Conservation (phyloP, 2,329 filamentous ascomycete genomes). For the Coleophoma cylindrospora region DNA sequence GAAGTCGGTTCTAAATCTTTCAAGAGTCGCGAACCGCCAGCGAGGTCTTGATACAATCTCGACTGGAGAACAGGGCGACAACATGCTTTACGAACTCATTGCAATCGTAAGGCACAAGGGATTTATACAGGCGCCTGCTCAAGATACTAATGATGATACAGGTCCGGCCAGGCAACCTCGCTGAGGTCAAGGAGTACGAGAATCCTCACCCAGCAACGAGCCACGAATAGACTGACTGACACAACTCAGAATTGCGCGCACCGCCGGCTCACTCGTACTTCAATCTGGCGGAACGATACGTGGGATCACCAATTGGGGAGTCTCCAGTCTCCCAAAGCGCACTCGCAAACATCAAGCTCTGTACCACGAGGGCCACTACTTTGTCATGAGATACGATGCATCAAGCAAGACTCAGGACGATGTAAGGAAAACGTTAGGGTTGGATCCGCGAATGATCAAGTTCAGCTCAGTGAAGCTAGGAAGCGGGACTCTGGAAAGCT, state of each 20-base stretch:
- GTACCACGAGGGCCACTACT: constrained; percentile 88
- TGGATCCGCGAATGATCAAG: constrained; percentile 89
- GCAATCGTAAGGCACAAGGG: constrained; percentile 67
- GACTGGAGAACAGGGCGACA: constrained; percentile 16
- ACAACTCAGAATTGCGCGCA: constrained; percentile 71
- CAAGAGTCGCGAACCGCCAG: not conserved
- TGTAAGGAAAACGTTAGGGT: constrained; percentile 68
- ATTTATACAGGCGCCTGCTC: not conserved
- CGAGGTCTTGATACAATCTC: not conserved
- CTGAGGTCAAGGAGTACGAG: constrained; percentile 90
- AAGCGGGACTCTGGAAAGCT: constrained; percentile 48
- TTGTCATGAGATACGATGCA: constrained; percentile 93
- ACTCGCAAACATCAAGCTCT: constrained; percentile 75
- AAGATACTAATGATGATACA: constrained; percentile 32
- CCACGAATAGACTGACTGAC: constrained; percentile 4
- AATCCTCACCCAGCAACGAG: constrained; percentile 10
- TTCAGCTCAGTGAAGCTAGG: constrained; percentile 85
- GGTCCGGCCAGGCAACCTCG: constrained; percentile 87
- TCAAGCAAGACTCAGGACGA: constrained; percentile 67
- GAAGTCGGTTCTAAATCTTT: not conserved
- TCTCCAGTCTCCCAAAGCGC: constrained; percentile 79
- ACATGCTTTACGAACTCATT: constrained; percentile 97
- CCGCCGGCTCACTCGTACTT: constrained; percentile 78
- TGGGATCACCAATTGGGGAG: constrained; percentile 91
- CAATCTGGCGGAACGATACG: constrained; percentile 83